Percentiles rank a stretch among this genome's conserved stretches.
phyloP scores from a whole-genome alignment of 306 rosid species.

The Rubus idaeus region DNA sequence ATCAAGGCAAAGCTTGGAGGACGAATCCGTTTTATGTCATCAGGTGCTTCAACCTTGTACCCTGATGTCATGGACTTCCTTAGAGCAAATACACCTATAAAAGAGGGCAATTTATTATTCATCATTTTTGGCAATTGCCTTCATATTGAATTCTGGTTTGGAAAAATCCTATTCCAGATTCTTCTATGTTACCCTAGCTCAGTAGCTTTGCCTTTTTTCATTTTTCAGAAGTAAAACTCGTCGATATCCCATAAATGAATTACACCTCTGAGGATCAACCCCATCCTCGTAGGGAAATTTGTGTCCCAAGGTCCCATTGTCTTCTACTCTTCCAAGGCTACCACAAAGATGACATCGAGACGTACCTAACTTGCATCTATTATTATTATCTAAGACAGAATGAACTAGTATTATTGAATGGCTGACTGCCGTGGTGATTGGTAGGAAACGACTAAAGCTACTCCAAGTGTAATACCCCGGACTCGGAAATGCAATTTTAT shows the following conservation, averaged over 20 bases:
- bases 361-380: slow-evolving; percentile 39
- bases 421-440: slow-evolving; percentile 12
- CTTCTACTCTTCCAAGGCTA: slow-evolving; percentile 82
- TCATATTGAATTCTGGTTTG: not conserved
- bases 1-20: too few species aligned
- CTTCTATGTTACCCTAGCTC: slow-evolving; percentile 1
- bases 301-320: slow-evolving; percentile 83
- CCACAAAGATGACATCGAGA: slow-evolving; percentile 75
- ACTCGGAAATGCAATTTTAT: too few species aligned
- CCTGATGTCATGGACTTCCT: too few species aligned
- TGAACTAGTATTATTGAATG: slow-evolving; percentile 13
- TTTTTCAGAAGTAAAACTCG: too few species aligned
- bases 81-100: not conserved
- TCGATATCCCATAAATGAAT: slow-evolving; percentile 88
- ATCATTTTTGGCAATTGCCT: too few species aligned
- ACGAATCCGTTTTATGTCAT: too few species aligned
- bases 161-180: not conserved
- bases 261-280: slow-evolving; percentile 86
- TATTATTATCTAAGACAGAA: not conserved
- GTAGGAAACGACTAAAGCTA: slow-evolving; percentile 43
- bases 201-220: too few species aligned
- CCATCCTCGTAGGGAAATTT: slow-evolving; percentile 91
- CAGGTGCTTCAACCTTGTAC: too few species aligned
- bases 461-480: too few species aligned
- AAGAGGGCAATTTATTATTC: too few species aligned